Percentiles rank a stretch among this genome's conserved stretches.
Evolutionary conservation across 2,329 filamentous ascomycete species (phyloP).

Genomic region (Fusarium continuum): DNA sequence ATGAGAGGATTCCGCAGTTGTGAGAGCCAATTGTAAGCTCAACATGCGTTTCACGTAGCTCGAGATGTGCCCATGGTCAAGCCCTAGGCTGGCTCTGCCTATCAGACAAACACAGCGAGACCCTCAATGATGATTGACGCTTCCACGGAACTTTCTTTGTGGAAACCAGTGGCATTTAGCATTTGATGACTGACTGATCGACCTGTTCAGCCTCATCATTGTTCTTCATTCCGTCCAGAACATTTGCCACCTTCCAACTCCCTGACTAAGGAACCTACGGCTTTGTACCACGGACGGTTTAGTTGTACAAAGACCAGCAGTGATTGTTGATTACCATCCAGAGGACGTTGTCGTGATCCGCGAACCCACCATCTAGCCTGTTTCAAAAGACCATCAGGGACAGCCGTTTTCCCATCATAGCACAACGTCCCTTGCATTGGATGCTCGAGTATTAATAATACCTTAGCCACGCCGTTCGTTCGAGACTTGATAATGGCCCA

Average conservation of each 20-base stretch:
- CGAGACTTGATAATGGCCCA: constrained; percentile 23
- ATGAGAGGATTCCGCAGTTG: constrained; percentile 6
- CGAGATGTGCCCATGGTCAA: constrained; percentile 12
- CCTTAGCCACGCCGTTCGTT: constrained; percentile 33
- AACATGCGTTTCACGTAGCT: constrained; percentile 25
- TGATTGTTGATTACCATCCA: constrained; percentile 6
- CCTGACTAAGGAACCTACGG: background rate
- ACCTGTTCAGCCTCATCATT: constrained; percentile 29
- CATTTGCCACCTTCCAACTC: constrained; percentile 23
- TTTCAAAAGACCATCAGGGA: constrained; percentile 28
- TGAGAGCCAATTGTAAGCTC: constrained; percentile 14
- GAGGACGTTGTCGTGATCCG: constrained; percentile 12
- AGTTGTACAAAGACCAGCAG: background rate
- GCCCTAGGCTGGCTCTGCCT: constrained; percentile 22
- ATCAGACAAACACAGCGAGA: constrained; percentile 17
- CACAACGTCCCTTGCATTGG: constrained; percentile 25
- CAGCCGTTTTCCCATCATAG: constrained; percentile 16
- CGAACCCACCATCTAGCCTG: constrained; percentile 25
- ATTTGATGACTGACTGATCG: constrained; percentile 20
- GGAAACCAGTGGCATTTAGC: constrained; percentile 20
- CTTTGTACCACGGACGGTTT: background rate
- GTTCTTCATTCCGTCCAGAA: constrained; percentile 34
- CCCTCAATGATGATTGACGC: constrained; percentile 12
- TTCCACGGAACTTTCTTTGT: constrained; percentile 28
- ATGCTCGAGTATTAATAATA: constrained; percentile 34